phyloP scores from a whole-genome alignment of 257 asterid genomes.

The Perilla frutescens region DNA sequence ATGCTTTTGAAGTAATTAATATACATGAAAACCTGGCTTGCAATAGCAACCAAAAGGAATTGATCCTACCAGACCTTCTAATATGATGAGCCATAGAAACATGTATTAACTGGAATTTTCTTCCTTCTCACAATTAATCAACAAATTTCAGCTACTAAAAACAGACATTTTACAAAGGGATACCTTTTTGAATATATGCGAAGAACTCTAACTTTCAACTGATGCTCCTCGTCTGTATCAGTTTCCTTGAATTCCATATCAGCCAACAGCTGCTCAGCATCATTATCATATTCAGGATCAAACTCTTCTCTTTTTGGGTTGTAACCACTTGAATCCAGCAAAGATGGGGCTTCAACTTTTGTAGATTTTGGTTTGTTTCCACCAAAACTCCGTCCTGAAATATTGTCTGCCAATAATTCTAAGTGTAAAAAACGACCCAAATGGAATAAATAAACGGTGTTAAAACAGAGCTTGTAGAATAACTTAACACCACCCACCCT shows the following conservation, averaged over 20 bases:
- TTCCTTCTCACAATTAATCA: neutral
- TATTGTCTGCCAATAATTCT: conserved; percentile 40
- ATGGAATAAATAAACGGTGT: neutral
- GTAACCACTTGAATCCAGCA: conserved; percentile 75
- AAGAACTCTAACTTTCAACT: conserved; percentile 73
- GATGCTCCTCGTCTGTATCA: conserved; percentile 77
- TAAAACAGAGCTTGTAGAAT: conserved; percentile 10
- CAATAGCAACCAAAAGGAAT: conserved; percentile 21
- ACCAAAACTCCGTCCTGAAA: conserved; percentile 65
- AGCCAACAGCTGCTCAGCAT: conserved; percentile 84
- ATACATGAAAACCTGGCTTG: neutral
- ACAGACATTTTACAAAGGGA: conserved; percentile 13
- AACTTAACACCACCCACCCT: conserved; percentile 50
- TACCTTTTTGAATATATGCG: conserved; percentile 81
- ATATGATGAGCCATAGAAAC: neutral
- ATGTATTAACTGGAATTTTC: conserved; percentile 1
- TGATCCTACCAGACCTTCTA: conserved; percentile 1
- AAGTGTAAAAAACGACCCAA: conserved; percentile 22
- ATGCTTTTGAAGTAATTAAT: neutral
- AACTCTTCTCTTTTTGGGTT: conserved; percentile 77
- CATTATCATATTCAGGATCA: conserved; percentile 88
- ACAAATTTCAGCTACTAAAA: conserved; percentile 6
- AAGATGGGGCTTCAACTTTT: conserved; percentile 63
- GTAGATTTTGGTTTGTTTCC: conserved; percentile 61
- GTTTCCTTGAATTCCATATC: conserved; percentile 93